Conservation (phyloP, 1,284 basidiomycete genomes). For the Ganoderma meredithae region DNA sequence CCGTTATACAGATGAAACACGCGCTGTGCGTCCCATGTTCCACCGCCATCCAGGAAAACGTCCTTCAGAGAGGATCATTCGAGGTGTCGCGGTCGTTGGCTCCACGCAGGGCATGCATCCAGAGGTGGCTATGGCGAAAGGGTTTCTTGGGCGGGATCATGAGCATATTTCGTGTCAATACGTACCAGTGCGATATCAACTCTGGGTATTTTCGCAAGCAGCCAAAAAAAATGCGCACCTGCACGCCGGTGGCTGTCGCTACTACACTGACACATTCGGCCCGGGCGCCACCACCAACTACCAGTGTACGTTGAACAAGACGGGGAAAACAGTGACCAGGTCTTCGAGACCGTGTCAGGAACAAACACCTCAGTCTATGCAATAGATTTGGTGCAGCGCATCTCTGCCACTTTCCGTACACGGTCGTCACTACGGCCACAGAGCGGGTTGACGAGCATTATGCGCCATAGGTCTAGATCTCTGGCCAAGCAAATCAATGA, state of each 20-base stretch:
- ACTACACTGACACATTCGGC: constrained; percentile 37
- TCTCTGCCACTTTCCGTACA: no score
- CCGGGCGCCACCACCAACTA: constrained; percentile 50
- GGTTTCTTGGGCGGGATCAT: constrained; percentile 68
- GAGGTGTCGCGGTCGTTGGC: constrained; percentile 64
- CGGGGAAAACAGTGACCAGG: no score
- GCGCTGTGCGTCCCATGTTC: not conserved
- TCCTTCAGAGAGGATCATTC: not conserved
- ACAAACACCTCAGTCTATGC: no score
- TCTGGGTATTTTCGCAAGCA: constrained; percentile 35
- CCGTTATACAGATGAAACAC: constrained; percentile 32
- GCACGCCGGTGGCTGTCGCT: constrained; percentile 37
- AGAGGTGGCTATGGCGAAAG: constrained; percentile 29
- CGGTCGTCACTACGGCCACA: no score
- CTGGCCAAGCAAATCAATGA: no score
- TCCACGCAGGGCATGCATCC: constrained; percentile 56
- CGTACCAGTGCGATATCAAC: constrained; percentile 48
- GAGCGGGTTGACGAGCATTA: no score
- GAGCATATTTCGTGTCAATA: constrained; percentile 48
- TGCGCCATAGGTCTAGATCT: no score
- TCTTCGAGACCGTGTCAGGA: constrained; percentile 51
- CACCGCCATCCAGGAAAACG: no score
- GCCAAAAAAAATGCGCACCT: constrained; percentile 49
- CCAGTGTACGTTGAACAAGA: constrained; percentile 42
- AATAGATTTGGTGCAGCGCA: no score